Evolutionary conservation across 352 stramenopile genomes (phyloP).

Genomic region (Elongisporangium senticosum): DNA sequence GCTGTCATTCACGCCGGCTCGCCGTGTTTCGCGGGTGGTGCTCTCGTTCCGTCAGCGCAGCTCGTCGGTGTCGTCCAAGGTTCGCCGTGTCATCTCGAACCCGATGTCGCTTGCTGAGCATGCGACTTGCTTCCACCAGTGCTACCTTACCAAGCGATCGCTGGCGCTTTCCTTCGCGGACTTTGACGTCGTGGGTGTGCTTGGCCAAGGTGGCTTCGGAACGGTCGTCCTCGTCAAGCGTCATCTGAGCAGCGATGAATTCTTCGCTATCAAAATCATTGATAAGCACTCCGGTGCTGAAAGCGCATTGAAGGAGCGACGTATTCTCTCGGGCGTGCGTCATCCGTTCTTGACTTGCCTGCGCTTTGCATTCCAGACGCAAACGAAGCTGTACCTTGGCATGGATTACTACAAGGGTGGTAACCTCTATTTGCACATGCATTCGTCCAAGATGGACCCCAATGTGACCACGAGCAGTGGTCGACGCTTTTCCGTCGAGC

Average conservation of each 20-base stretch:
- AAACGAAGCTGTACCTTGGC: conserved; percentile 75
- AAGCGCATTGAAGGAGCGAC: conserved; percentile 65
- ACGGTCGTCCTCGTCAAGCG: conserved; percentile 80
- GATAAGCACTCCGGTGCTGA: conserved; percentile 78
- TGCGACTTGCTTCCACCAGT: conserved; percentile 76
- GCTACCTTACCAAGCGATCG: conserved; percentile 76
- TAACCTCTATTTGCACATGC: conserved; percentile 86
- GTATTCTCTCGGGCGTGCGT: conserved; percentile 68
- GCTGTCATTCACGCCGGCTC: conserved; percentile 77
- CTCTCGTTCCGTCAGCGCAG: conserved; percentile 75
- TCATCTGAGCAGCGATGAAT: conserved; percentile 68
- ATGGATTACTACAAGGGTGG: conserved; percentile 85
- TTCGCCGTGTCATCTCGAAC: conserved; percentile 58
- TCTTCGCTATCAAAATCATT: conserved; percentile 87
- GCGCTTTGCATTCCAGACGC: conserved; percentile 84
- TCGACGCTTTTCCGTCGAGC: conserved; percentile 61
- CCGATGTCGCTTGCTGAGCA: conserved; percentile 76
- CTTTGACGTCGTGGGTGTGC: conserved; percentile 81
- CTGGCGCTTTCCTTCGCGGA: conserved; percentile 79
- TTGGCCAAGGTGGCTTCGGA: conserved; percentile 73
- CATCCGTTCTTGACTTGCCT: conserved; percentile 79
- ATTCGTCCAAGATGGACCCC: conserved; percentile 77
- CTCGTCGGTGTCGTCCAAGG: conserved; percentile 24
- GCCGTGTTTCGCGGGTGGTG: conserved; percentile 77
- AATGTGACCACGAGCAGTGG: conserved; percentile 71